phyloP scores from a whole-genome alignment of 306 rosid genomes.

The Fagus crenata region DNA sequence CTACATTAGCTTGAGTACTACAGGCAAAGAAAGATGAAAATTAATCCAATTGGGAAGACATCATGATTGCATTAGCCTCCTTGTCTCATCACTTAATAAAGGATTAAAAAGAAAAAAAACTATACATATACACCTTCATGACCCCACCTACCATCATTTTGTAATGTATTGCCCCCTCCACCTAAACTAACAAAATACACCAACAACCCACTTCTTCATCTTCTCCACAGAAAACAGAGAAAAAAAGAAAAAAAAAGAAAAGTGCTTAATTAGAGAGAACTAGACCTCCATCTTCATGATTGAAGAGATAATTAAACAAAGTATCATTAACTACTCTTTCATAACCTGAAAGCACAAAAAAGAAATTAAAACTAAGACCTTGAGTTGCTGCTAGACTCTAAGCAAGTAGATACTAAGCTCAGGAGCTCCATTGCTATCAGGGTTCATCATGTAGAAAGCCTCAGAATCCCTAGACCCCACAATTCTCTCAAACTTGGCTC shows the following conservation, averaged over 20 bases:
- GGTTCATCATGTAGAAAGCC: slow-evolving; percentile 99
- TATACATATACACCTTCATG: slow-evolving; percentile 79
- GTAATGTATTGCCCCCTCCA: slow-evolving; percentile 59
- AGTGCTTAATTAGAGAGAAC: slow-evolving; percentile 38
- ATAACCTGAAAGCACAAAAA: slow-evolving; percentile 35
- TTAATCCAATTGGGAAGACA: slow-evolving; percentile 49
- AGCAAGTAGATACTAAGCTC: slow-evolving; percentile 95
- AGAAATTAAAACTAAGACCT: slow-evolving; percentile 26
- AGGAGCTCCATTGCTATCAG: slow-evolving; percentile 96
- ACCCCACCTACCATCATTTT: slow-evolving; percentile 59
- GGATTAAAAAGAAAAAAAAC: slow-evolving; percentile 44
- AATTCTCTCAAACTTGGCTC: slow-evolving; percentile 96
- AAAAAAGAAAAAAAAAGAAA: slow-evolving; percentile 22
- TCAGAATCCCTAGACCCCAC: slow-evolving; percentile 98
- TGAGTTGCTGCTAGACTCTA: slow-evolving; percentile 59
- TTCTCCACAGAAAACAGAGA: slow-evolving; percentile 27
- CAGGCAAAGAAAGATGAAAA: slow-evolving; percentile 30
- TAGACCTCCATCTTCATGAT: slow-evolving; percentile 44
- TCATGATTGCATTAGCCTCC: slow-evolving; percentile 65
- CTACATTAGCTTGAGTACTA: slow-evolving; percentile 20
- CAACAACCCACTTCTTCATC: slow-evolving; percentile 46
- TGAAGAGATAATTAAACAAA: slow-evolving; percentile 39
- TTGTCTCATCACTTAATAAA: slow-evolving; percentile 58
- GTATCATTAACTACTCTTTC: slow-evolving; percentile 35
- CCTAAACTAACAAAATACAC: slow-evolving; percentile 45